phyloP scores from a whole-genome alignment of 2,329 filamentous ascomycete species.

The Botryotinia globosa region DNA sequence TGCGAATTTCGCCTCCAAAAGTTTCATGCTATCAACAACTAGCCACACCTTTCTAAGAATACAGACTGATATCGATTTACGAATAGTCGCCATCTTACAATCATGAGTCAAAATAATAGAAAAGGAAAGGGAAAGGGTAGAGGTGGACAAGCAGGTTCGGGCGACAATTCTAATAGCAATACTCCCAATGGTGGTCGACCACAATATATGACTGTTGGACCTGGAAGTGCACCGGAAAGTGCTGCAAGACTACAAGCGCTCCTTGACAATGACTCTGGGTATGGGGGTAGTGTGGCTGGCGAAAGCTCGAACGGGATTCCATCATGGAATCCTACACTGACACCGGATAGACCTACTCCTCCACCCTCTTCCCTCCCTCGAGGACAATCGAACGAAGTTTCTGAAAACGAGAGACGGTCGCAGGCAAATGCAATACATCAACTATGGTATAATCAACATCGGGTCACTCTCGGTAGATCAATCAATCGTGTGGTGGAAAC shows the following conservation, averaged over 20 bases:
- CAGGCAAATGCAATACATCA: constrained; percentile 86
- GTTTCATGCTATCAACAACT: constrained; percentile 16
- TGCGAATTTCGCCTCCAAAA: constrained; percentile 19
- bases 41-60: background rate
- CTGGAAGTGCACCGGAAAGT: constrained; percentile 75
- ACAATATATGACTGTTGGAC: constrained; percentile 85
- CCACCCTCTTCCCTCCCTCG: constrained; percentile 40
- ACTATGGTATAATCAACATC: constrained; percentile 91
- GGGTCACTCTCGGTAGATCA: constrained; percentile 78
- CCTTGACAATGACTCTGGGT: constrained; percentile 86
- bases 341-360: constrained; percentile 47
- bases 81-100: constrained; percentile 34
- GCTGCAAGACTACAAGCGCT: constrained; percentile 77
- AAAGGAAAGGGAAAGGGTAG: constrained; percentile 47
- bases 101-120: constrained; percentile 61
- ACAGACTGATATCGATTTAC: constrained; percentile 5
- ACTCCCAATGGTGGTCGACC: constrained; percentile 42
- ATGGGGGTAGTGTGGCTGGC: constrained; percentile 74
- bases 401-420: constrained; percentile 62
- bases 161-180: constrained; percentile 13
- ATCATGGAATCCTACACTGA: constrained; percentile 46
- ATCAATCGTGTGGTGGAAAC: constrained; percentile 85
- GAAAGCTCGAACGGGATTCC: constrained; percentile 50
- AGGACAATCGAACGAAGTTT: constrained; percentile 37
- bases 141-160: constrained; percentile 27